Base-by-base conservation (phyloP, 768 basidiomycete genomes). In the Collybia sp. region DNA sequence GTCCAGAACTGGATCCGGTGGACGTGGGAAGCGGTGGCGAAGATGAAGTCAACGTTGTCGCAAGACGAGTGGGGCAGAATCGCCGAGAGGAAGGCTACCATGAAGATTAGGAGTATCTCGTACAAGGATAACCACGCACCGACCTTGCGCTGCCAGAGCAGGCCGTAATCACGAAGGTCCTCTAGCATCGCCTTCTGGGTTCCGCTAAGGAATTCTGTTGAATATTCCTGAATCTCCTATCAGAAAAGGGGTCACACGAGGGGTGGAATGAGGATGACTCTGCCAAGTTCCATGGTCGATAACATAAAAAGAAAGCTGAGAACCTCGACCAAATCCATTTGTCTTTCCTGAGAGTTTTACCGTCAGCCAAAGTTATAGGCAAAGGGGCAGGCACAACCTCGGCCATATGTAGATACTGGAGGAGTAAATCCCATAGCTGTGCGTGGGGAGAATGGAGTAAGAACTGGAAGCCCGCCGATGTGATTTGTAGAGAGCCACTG, bases 241-340 rank as follows among this genome's bases (percentile, higher is more conserved):
- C 44, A 36, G 20, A 38, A 32, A 18, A 19, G 37, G 50, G 45
- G 12, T 44, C 47, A 44, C 40, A 17, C 30, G 35, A 50, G 43
- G 51, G 42, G 44, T 48, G 34, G 37, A 45, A 40, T 40, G 30
- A 33, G 31, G 65, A 77, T 62, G 58, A 93, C 93, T 54, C 85
- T 75, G 40, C 93, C 93, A 5, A 98, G 80, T 59, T 96, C 92
- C 83, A 94, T 93, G 3, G 90, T 96, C 1, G 93, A 93, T 49
- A 99, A 74, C 87, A 97, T 96, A 73, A 98, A 93, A 41, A 97
- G 73, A 66, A 98, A 93, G 53, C 87, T 86, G 45, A 98, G 74
- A 8, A 96, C 88, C 61, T 95, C 91, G 8, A 97, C 91, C 0
- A 94, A 73, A 64, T 95, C 94, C 83, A 93, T 91, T 58, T 83